These are phyloP conservation scores for Cnidoscolus chayamansa DNA, from an alignment of 441 rosid species.

Conservation along the genomic window DNA sequence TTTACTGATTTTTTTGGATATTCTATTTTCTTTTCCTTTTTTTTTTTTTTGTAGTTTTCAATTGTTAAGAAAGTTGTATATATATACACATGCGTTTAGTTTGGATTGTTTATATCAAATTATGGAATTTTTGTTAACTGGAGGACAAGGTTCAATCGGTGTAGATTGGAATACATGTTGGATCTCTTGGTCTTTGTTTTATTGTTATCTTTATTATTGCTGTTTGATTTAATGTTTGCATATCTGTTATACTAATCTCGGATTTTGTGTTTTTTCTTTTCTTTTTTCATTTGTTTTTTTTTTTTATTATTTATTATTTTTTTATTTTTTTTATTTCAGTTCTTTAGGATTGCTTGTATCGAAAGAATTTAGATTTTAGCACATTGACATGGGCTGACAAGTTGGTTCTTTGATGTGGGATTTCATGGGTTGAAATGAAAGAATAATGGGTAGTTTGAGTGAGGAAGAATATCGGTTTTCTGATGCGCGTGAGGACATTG, in stretches of 20 bases:
- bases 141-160: conserved; percentile 56
- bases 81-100: not conserved
- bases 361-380: conserved; percentile 40
- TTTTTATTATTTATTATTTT: not conserved
- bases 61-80: not conserved
- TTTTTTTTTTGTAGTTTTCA: not conserved
- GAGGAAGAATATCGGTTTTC: conserved; percentile 68
- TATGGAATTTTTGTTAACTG: conserved; percentile 16
- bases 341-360: conserved; percentile 56
- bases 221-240: conserved; percentile 26
- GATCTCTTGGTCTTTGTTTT: conserved; percentile 53
- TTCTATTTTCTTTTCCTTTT: conserved; percentile 28
- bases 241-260: conserved; percentile 47
- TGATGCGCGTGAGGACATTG: conserved; percentile 60
- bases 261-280: conserved; percentile 36
- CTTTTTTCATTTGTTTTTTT: conserved; percentile 9
- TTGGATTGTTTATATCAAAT: conserved; percentile 22
- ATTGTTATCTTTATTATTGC: conserved; percentile 24
- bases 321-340: conserved; percentile 17
- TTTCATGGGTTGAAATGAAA: conserved; percentile 72
- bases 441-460: conserved; percentile 38
- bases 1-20: conserved; percentile 19
- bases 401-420: conserved; percentile 35
- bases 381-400: conserved; percentile 42
- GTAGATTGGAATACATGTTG: conserved; percentile 80